A percentile compares a stretch with the other conserved stretches of the same genome.
Conservation (phyloP, 2,329 filamentous ascomycete species). For the Fusarium austroafricanum region DNA sequence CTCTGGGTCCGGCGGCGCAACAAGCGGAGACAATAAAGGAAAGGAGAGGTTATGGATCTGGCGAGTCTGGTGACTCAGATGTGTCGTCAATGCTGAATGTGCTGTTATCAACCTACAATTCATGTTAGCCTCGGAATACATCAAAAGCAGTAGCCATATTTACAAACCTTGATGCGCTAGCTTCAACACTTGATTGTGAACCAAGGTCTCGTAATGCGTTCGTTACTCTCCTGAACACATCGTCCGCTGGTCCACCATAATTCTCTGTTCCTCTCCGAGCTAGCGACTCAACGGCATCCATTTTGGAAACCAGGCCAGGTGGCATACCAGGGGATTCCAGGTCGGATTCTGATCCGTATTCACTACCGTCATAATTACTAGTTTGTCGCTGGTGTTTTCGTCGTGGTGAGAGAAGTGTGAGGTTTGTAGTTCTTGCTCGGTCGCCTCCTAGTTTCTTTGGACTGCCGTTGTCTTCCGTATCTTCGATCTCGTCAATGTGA, state of each 20-base stretch:
- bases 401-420: slow-evolving; percentile 59
- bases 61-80: slow-evolving; percentile 80
- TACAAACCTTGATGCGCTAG: slow-evolving; percentile 73
- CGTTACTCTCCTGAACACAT: slow-evolving; percentile 75
- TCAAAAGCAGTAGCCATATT: neutral
- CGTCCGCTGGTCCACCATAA: slow-evolving; percentile 72
- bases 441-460: slow-evolving; percentile 37
- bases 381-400: slow-evolving; percentile 63
- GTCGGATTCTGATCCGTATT: slow-evolving; percentile 79
- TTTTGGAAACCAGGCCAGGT: slow-evolving; percentile 73
- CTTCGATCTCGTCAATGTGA: slow-evolving; percentile 28
- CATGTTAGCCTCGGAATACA: slow-evolving; percentile 26
- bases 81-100: slow-evolving; percentile 78
- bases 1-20: slow-evolving; percentile 70
- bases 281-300: slow-evolving; percentile 78
- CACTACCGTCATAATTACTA: slow-evolving; percentile 77
- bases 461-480: slow-evolving; percentile 11
- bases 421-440: slow-evolving; percentile 53
- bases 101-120: slow-evolving; percentile 76
- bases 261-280: slow-evolving; percentile 74
- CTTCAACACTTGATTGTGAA: slow-evolving; percentile 78
- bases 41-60: slow-evolving; percentile 80
- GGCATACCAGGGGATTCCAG: slow-evolving; percentile 76
- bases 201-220: slow-evolving; percentile 78
- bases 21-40: slow-evolving; percentile 75